Conservation (phyloP, 2,329 filamentous ascomycete genomes). For the Daldinia sp. region DNA sequence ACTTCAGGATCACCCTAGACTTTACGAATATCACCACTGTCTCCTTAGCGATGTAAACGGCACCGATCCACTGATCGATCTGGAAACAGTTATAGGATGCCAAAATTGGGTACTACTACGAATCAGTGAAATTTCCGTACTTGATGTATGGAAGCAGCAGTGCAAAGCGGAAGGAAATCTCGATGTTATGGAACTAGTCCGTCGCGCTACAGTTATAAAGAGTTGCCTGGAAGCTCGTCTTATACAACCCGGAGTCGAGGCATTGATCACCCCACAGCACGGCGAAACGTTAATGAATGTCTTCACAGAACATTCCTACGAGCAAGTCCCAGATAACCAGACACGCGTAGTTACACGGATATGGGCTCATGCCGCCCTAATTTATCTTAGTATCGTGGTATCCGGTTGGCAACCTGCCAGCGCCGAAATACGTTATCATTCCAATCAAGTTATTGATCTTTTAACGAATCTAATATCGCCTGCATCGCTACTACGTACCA, state of each 20-base stretch:
- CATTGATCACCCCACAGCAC: neutral
- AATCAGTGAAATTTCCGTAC: slow-evolving; percentile 32
- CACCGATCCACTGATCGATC: slow-evolving; percentile 25
- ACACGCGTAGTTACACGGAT: neutral
- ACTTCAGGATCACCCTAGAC: slow-evolving; percentile 43
- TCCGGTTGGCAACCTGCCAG: slow-evolving; percentile 60
- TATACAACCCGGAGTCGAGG: neutral
- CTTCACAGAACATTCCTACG: neutral
- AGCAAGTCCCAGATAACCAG: neutral
- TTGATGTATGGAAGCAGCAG: slow-evolving; percentile 37
- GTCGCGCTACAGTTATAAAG: slow-evolving; percentile 31
- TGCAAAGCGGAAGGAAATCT: slow-evolving; percentile 28
- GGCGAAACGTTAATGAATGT: neutral
- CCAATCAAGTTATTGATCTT: slow-evolving; percentile 46
- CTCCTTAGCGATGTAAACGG: slow-evolving; percentile 32
- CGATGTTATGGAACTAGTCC: slow-evolving; percentile 35
- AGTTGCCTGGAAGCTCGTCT: slow-evolving; percentile 19
- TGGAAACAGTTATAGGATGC: slow-evolving; percentile 32
- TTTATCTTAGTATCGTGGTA: slow-evolving; percentile 59
- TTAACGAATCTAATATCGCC: slow-evolving; percentile 47
- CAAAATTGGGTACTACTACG: slow-evolving; percentile 39
- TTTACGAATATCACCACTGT: slow-evolving; percentile 41
- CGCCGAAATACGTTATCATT: slow-evolving; percentile 50
- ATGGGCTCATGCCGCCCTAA: slow-evolving; percentile 58
- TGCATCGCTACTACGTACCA: slow-evolving; percentile 44